A percentile compares a stretch with the other conserved stretches of the same genome.
Conservation (phyloP, 768 basidiomycete species). For the Kwoniella mangroviensis region DNA sequence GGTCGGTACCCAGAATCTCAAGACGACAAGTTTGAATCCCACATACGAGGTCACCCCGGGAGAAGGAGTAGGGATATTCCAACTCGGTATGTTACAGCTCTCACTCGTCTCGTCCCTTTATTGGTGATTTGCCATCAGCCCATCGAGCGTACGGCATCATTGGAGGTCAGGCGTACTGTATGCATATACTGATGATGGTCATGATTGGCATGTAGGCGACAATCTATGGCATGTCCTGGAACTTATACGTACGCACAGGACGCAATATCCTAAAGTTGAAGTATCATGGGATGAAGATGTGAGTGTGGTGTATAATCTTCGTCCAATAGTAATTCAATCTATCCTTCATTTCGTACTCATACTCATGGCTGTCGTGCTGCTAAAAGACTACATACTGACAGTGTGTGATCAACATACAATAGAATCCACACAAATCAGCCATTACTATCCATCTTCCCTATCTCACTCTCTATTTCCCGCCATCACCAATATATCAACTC, state of each 20-base stretch:
- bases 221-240: slow-evolving; percentile 54
- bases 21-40: slow-evolving; percentile 19
- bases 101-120: not conserved
- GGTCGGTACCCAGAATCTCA: slow-evolving; percentile 5
- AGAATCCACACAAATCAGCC: slow-evolving; percentile 39
- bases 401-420: not conserved
- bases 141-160: not conserved
- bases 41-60: slow-evolving; percentile 46
- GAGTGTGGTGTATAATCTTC: slow-evolving; percentile 3
- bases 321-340: not conserved
- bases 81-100: slow-evolving; percentile 39
- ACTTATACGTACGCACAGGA: slow-evolving; percentile 40
- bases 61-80: slow-evolving; percentile 43
- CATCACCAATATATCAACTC: slow-evolving; percentile 35
- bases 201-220: slow-evolving; percentile 37
- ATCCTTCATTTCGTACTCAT: not conserved
- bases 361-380: not conserved
- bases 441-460: slow-evolving; percentile 43
- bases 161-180: not conserved
- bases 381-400: too few species aligned
- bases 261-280: slow-evolving; percentile 46
- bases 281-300: slow-evolving; percentile 52
- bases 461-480: slow-evolving; percentile 48
- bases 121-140: not conserved
- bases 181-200: not conserved